A percentile compares a stretch with the other conserved stretches of the same genome.
Conservation (phyloP, 305 asterid species). For the Solanum aculeatissimum region DNA sequence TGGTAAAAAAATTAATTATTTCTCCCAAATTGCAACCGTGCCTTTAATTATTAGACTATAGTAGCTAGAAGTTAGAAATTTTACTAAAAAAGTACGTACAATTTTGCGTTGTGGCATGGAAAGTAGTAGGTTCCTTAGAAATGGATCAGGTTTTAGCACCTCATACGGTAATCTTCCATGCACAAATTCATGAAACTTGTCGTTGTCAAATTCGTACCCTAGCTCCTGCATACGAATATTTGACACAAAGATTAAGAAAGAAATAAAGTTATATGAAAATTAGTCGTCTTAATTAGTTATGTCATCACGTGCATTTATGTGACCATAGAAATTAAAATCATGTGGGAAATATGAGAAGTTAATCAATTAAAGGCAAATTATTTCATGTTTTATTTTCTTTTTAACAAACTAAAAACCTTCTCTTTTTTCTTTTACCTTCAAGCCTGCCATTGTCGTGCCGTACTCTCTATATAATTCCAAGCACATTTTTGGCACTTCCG, state of each 20-base stretch:
- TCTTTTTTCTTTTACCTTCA: slow-evolving; percentile 38
- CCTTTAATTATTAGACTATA: not conserved
- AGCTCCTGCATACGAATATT: slow-evolving; percentile 24
- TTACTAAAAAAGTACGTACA: slow-evolving; percentile 20
- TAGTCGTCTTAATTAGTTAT: not conserved
- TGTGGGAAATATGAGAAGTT: not conserved
- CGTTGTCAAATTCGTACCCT: slow-evolving; percentile 70
- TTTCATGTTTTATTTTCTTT: not conserved
- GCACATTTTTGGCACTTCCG: slow-evolving; percentile 67
- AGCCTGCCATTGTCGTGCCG: slow-evolving; percentile 95
- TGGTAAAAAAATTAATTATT: not conserved
- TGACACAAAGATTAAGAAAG: not conserved
- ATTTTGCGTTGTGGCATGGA: slow-evolving; percentile 80
- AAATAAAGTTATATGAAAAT: not conserved
- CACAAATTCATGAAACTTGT: slow-evolving; percentile 69
- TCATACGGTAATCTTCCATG: slow-evolving; percentile 85
- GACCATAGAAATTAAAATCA: not conserved
- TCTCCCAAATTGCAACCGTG: not conserved
- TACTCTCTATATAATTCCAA: slow-evolving; percentile 72
- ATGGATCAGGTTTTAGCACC: slow-evolving; percentile 55
- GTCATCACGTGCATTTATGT: not conserved
- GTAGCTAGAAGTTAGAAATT: not conserved
- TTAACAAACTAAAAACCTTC: not conserved
- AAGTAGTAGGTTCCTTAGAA: slow-evolving; percentile 56
- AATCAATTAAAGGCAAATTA: not conserved